Evolutionary conservation across 2,329 filamentous ascomycete genomes (phyloP).

Genomic region (Trichoderma afroharzianum): DNA sequence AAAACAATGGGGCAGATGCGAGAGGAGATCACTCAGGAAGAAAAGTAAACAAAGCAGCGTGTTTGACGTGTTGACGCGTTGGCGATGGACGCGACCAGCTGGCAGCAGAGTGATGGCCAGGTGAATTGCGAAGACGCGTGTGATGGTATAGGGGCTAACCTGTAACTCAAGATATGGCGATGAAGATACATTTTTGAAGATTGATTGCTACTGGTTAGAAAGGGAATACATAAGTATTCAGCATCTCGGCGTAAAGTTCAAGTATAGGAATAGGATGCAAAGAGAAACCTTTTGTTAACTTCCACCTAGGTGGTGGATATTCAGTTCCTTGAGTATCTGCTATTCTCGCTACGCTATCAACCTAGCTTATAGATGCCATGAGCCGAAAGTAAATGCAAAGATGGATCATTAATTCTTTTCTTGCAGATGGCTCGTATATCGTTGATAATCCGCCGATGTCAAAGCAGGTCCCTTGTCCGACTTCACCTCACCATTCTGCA

Average conservation of each 20-base stretch:
- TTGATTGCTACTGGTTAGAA: neutral
- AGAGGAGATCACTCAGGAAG: neutral
- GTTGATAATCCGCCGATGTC: neutral
- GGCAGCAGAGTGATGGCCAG: neutral
- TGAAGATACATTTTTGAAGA: neutral
- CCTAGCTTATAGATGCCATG: no score
- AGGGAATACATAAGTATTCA: neutral
- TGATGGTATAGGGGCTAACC: neutral
- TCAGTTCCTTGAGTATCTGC: no score
- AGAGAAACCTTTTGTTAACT: no score
- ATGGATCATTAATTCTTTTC: neutral
- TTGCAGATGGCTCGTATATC: neutral
- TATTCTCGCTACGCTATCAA: no score
- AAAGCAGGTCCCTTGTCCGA: neutral
- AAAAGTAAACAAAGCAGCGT: neutral
- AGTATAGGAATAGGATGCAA: no score
- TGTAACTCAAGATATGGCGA: neutral
- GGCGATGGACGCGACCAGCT: neutral
- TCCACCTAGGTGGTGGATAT: no score
- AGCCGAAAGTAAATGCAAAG: neutral
- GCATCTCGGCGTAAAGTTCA: no score
- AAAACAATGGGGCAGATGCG: neutral
- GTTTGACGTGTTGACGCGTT: neutral
- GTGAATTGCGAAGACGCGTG: neutral
- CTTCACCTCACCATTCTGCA: neutral